Base-by-base conservation (phyloP, 2,329 filamentous ascomycete species). In the Pseudophaeomoniella oleicola region DNA sequence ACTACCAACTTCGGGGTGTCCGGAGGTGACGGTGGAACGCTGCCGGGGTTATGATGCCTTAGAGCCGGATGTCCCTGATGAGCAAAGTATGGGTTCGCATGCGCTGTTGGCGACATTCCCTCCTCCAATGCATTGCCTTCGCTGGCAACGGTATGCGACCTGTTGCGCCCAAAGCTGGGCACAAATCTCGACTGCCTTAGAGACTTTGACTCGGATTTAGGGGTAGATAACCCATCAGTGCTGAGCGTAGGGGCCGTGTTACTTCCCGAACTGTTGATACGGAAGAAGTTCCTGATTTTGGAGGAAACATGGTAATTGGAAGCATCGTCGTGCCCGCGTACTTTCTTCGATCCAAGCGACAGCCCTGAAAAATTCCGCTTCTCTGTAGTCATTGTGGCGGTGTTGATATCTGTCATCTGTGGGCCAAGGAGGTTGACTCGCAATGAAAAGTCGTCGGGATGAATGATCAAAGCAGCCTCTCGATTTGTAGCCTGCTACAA, bases 61-160 rank as follows among this genome's bases (percentile, higher is more conserved):
- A 96, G 67, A 45, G 84, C 83, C 3, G 90, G 90, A 49, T 86
- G 86, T 39, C 90, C 90, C 62, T 98, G 90, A 56, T 96, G 90
- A 46, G 78, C 82, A 59, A 96, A 98, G 62, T 98, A 98, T 13
- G 90, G 90, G 57, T 98, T 98, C 45, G 86, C 88, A 53, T 88
- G 78, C 36, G 87, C 88, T 3, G 86, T 96, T 16, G 90, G 90
- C 53, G 87, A 94, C n/a, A 44, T 40, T 42, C 75, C 69, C 58
- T 94, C 87, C 48, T 94, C 88, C 45, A 94, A 71, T 40, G 80
- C 75, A 54, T 94, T 86, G 48, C 87, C 87, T 61, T 94, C 88
- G 60, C 86, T 94, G 47, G 84, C 84, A 39, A 92, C 83, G 16
- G 88, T 96, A 41, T 82, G 79, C 22, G 86, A 92, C 50, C 88